Base-by-base conservation (phyloP, 1,139 yeast genomes). In the Yamadazyma spencermartinsiae region DNA sequence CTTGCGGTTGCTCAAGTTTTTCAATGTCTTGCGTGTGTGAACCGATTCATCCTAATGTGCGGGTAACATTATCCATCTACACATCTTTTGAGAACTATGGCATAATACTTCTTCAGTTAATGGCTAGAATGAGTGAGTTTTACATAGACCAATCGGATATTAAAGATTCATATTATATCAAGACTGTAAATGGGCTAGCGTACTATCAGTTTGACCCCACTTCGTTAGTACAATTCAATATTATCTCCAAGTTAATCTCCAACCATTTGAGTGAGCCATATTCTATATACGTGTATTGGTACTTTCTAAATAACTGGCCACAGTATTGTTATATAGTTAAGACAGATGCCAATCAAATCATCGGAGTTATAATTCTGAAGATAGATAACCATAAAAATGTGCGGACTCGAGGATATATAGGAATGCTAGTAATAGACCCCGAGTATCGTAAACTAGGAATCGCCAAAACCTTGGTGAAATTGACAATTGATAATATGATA, bases 401-500 rank as follows among this genome's bases (percentile, higher is more conserved):
- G 9, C 68, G 96, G 42, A 56, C 69, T 51, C 67, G 97, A 45
- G 98, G 98, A 0, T 92, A 92, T 55, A 90, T 92, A 33, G 98
- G 98, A 5, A 92, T 92, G 98, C 66, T 92, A 39, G 96, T 95
- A 0, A 95, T 92, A 19, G 82, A 82, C 41, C 78, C 81, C 30
- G 57, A 63, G 13, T 81, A 74, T 58, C 68, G 98, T 38, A 90
- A 95, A 8, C 68, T 65, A 34, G 96, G 96, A 1, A 84, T 90
- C 34, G 96, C 97, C 4, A 82, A 82, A 48, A 65, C 66, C 39
- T 69, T 92, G 40, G 90, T 90, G 21, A 68, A 72, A 37, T 56
- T 70, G 45, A 79, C 86, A 5, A 74, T 92, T 4, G 75, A 75
- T n/a, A 73, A 74, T 35, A 86, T 92, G 89, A 71, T 73, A 10